A percentile compares a stretch with the other conserved stretches of the same genome.
phyloP scores from a whole-genome alignment of 1,284 basidiomycete genomes.

The Naganishia liquefaciens region DNA sequence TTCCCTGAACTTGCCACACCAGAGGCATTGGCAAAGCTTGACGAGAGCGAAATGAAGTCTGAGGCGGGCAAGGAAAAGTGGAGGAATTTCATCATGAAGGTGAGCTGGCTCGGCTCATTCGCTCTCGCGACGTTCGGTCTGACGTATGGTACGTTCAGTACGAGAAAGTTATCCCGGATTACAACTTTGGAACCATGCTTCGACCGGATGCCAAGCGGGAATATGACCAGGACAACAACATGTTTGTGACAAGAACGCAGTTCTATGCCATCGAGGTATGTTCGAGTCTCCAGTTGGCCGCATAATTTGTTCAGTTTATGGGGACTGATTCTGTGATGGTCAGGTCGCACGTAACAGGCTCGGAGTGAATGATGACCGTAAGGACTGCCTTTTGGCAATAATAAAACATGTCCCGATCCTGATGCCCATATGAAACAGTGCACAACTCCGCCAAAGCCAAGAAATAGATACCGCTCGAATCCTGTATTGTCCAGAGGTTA shows the following conservation, averaged over 20 bases:
- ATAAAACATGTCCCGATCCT: no score
- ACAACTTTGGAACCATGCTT: slow-evolving; percentile 96
- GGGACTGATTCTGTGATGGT: background rate
- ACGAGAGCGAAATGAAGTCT: slow-evolving; percentile 96
- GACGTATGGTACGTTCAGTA: slow-evolving; percentile 55
- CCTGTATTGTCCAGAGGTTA: background rate
- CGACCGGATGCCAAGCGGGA: slow-evolving; percentile 76
- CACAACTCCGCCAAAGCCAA: slow-evolving; percentile 19
- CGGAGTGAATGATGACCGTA: slow-evolving; percentile 76
- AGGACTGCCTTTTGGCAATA: background rate
- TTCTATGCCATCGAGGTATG: slow-evolving; percentile 87
- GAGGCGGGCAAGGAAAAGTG: slow-evolving; percentile 85
- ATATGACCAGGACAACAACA: slow-evolving; percentile 90
- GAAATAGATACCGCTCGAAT: background rate
- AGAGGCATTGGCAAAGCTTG: slow-evolving; percentile 67
- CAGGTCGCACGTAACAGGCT: slow-evolving; percentile 89
- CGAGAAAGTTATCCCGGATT: slow-evolving; percentile 84
- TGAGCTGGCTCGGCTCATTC: slow-evolving; percentile 52
- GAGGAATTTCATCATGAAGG: slow-evolving; percentile 82
- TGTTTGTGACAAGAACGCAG: slow-evolving; percentile 76
- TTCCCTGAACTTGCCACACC: slow-evolving; percentile 80
- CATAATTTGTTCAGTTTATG: no score
- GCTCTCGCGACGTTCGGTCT: background rate
- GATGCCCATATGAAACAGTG: background rate
- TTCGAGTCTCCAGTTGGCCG: slow-evolving; percentile 15